A percentile compares a stretch with the other conserved stretches of the same genome.
Evolutionary conservation across 2,329 filamentous ascomycete genomes (phyloP).

Genomic region (Colletotrichum sp.): DNA sequence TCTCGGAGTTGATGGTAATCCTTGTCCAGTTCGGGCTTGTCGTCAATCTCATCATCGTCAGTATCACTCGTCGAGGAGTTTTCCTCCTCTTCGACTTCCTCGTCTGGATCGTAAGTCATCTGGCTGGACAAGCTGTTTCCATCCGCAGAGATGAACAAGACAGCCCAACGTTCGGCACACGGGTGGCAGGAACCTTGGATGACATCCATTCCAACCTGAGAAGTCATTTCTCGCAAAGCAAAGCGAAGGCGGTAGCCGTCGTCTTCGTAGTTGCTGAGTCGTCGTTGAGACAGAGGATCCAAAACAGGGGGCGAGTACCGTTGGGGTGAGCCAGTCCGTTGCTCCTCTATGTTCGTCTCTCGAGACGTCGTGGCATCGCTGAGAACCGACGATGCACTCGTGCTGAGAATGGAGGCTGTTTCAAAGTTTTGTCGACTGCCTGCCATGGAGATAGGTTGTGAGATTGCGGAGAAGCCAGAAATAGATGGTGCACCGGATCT

Average conservation of each 20-base stretch:
- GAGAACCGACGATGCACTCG: slow-evolving; percentile 73
- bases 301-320: slow-evolving; percentile 60
- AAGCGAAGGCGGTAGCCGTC: slow-evolving; percentile 69
- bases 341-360: slow-evolving; percentile 66
- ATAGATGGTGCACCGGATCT: slow-evolving; percentile 71
- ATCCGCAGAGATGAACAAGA: slow-evolving; percentile 78
- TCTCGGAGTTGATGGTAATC: slow-evolving; percentile 83
- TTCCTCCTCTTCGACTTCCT: slow-evolving; percentile 68
- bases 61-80: slow-evolving; percentile 65
- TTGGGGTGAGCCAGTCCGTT: slow-evolving; percentile 51
- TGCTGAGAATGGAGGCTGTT: slow-evolving; percentile 73
- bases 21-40: slow-evolving; percentile 71
- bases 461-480: slow-evolving; percentile 72
- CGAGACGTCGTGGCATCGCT: slow-evolving; percentile 73
- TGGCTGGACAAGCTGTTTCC: slow-evolving; percentile 72
- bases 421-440: slow-evolving; percentile 64
- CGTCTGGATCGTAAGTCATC: slow-evolving; percentile 75
- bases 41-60: slow-evolving; percentile 66
- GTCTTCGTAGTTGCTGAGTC: slow-evolving; percentile 62
- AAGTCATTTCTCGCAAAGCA: slow-evolving; percentile 74
- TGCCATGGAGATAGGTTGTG: slow-evolving; percentile 69
- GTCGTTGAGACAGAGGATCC: slow-evolving; percentile 48
- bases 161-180: slow-evolving; percentile 82
- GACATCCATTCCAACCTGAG: slow-evolving; percentile 67
- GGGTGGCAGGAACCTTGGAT: slow-evolving; percentile 76